Evolutionary conservation across 257 asterid species (phyloP), one percentile per base, ranked within the genome.

Genomic region (Petunia axillaris): DNA sequence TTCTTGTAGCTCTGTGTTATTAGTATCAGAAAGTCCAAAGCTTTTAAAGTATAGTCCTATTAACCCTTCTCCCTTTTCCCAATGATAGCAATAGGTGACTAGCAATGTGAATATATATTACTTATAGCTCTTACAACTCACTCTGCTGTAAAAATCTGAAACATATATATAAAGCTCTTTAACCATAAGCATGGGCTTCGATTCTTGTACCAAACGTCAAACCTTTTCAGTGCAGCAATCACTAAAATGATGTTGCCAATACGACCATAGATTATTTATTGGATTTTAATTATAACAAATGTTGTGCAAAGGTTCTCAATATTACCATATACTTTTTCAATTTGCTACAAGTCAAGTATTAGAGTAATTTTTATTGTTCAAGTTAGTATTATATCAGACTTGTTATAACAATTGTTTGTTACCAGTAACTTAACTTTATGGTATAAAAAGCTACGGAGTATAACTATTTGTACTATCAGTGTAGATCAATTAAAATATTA

Each of bases 181-280:
- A 68, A 68, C 62, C 35, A 55, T 25, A 60, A 25, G 75, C 77
- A 71, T 48, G 77, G 43, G 41, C 59, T 71, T 35, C 43, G 44
- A 48, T 48, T 71, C 2, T 48, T 71, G 43, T 3, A 35, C 60
- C 44, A 71, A 35, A 68, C 76, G 60, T 71, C 77, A 71, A 71
- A 54, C 46, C 77, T 48, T 71, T 73, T 35, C 62, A 73, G 59
- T 46, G 59, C 43, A 70, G 10, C 77, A 46, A 46, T 71, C 60
- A 48, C 60, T 48, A 48, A 48, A 35, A 46, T 70, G 25, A 46
- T 46, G 76, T 25, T 46, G 2, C 1, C 41, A 68, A 68, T 37
- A 15, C 14, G 54, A 8, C 14, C 54, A 50, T 50, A 10, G 9
- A 8, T 8, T 50, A 8, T 50, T 50, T 50, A 8, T 7, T 50